Evolutionary conservation across 371 early-diverging fungal genomes (phyloP), one percentile per base, ranked within the genome.

Genomic region (Homolaphlyctis polyrhiza): DNA sequence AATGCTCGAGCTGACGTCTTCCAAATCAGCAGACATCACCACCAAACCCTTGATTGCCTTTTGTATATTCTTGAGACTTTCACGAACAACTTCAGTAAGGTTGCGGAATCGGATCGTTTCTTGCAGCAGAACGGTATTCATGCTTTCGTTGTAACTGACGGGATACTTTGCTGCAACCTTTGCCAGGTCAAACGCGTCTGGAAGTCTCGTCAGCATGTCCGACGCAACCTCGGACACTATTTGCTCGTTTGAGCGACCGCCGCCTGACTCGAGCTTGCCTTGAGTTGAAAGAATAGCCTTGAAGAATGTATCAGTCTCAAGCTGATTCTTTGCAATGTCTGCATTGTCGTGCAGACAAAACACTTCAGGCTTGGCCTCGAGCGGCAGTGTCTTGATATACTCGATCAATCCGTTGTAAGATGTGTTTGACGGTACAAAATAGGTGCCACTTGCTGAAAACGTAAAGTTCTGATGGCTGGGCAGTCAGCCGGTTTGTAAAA

Each of bases 41-140:
- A 82, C 80, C 28, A 82, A 61, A 48, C 82, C 82, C 65, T 82
- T 78, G 62, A 82, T 67, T n/a, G 82, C 82, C 59, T 82, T 82
- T 65, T 80, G 79, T 39, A 82, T 74, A 54, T 78, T 80, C 34
- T 66, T 58, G 27, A 82, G 61, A 55, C 75, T 73, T 39, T 74
- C 77, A 6, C 80, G 68, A n/a, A 82, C 69, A 6, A 73, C 72
- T 55, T 82, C 78, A 27, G 72, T 66, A 36, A 82, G 63, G 48
- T 71, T 74, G 21, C 72, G 60, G 64, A 74, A 82, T 47, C 82
- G 66, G 35, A 82, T 79, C n/a, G 72, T 69, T 62, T 82, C 82
- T 35, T 82, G 82, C 21, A 82, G 66, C 21, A 82, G 59, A 27
- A 82, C 79, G 1, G 82, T 82, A 67, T 82, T 82, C 82, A 82